phyloP scores from a whole-genome alignment of 2,329 filamentous ascomycete genomes.

The Diplodia intermedia region DNA sequence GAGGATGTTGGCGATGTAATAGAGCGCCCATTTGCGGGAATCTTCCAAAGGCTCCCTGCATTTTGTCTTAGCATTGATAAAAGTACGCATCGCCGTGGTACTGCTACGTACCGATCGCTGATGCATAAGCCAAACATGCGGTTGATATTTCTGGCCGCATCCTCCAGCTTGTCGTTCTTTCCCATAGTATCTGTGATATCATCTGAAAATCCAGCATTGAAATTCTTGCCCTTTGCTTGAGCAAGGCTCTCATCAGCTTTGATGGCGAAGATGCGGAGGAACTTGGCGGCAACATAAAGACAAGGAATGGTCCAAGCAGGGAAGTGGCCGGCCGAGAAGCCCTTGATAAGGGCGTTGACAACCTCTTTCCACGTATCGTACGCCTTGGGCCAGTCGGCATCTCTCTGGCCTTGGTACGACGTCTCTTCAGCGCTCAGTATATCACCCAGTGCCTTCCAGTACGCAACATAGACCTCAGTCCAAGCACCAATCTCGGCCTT shows the following conservation, averaged over 20 bases:
- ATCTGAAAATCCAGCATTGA: slow-evolving; percentile 70
- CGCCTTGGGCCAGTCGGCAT: slow-evolving; percentile 77
- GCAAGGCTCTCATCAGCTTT: slow-evolving; percentile 77
- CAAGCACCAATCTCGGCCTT: slow-evolving; percentile 78
- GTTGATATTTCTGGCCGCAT: slow-evolving; percentile 89
- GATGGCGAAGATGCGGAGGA: slow-evolving; percentile 86
- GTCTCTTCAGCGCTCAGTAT: slow-evolving; percentile 71
- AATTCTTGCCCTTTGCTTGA: slow-evolving; percentile 56
- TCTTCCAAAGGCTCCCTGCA: slow-evolving; percentile 73
- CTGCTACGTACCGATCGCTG: slow-evolving; percentile 74
- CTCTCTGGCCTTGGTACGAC: slow-evolving; percentile 51
- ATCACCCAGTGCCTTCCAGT: slow-evolving; percentile 82
- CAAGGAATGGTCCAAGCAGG: slow-evolving; percentile 92
- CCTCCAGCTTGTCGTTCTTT: slow-evolving; percentile 85
- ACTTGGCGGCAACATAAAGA: slow-evolving; percentile 85
- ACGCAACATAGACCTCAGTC: slow-evolving; percentile 82
- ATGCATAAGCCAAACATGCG: slow-evolving; percentile 90
- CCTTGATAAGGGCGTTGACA: slow-evolving; percentile 76
- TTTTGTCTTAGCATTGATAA: background rate
- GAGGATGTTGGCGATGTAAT: slow-evolving; percentile 89
- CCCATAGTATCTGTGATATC: slow-evolving; percentile 72
- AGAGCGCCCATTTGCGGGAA: slow-evolving; percentile 97
- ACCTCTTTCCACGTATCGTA: slow-evolving; percentile 92
- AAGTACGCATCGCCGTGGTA: slow-evolving; percentile 53
- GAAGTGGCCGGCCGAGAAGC: slow-evolving; percentile 78